Conservation (phyloP, 2,329 filamentous ascomycete species). For the Fusarium tuaranense region DNA sequence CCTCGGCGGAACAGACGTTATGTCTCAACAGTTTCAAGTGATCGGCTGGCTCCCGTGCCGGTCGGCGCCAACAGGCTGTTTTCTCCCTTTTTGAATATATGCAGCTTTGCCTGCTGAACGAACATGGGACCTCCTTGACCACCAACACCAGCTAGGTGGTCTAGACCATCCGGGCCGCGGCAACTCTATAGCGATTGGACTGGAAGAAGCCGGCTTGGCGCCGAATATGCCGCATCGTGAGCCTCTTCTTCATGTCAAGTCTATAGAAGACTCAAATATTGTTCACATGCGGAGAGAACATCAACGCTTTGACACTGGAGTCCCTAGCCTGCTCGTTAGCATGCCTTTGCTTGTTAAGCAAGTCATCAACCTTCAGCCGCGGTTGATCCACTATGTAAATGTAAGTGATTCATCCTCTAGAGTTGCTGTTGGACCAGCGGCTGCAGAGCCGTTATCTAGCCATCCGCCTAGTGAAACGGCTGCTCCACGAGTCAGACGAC, state of each 20-base stretch:
- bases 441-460: constrained; percentile 7
- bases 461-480: constrained; percentile 17
- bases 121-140: constrained; percentile 9
- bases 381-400: constrained; percentile 5
- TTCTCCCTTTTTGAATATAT: constrained; percentile 13
- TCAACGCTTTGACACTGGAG: constrained; percentile 25
- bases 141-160: constrained; percentile 5
- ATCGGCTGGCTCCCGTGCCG: background rate
- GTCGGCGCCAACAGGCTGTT: background rate
- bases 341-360: background rate
- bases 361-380: constrained; percentile 9
- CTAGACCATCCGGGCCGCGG: constrained; percentile 10
- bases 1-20: background rate
- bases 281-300: constrained; percentile 12
- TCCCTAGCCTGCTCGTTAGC: background rate
- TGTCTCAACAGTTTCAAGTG: constrained; percentile 16
- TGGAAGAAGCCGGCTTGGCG: constrained; percentile 5
- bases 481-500: constrained; percentile 13
- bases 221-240: constrained; percentile 9
- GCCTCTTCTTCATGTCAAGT: background rate
- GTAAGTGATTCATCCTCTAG: constrained; percentile 4
- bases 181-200: constrained; percentile 12
- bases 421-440: background rate
- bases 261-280: background rate
- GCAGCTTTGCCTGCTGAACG: constrained; percentile 6